phyloP scores from a whole-genome alignment of 768 basidiomycete species.

The Boletus huronensis region DNA sequence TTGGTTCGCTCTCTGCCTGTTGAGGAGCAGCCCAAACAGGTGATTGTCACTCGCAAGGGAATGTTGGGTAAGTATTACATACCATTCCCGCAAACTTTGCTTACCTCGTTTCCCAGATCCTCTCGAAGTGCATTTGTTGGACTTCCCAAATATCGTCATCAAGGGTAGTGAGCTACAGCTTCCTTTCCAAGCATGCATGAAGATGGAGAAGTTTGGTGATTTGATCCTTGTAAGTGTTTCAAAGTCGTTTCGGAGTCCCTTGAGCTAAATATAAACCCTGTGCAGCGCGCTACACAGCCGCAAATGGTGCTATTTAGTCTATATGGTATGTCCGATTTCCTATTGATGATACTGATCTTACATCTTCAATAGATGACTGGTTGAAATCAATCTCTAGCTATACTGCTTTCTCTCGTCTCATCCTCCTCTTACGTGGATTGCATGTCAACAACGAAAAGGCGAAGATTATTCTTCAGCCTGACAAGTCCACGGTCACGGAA shows the following conservation, averaged over 20 bases:
- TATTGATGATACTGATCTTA: constrained; percentile 4
- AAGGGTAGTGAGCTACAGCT: constrained; percentile 97
- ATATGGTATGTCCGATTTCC: constrained; percentile 54
- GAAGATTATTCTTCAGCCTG: constrained; percentile 95
- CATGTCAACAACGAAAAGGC: constrained; percentile 99
- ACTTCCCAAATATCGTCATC: constrained; percentile 99
- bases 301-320: constrained; percentile 99
- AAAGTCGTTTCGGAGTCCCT: neutral
- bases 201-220: constrained; percentile 99
- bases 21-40: constrained; percentile 99
- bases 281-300: constrained; percentile 89
- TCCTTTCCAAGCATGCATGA: constrained; percentile 99
- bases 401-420: constrained; percentile 97
- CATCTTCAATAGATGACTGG: constrained; percentile 75
- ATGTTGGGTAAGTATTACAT: constrained; percentile 72
- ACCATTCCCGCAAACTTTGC: neutral
- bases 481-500: constrained; percentile 95
- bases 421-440: constrained; percentile 92
- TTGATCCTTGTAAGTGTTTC: constrained; percentile 66
- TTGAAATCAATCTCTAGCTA: constrained; percentile 98
- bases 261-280: neutral
- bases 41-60: constrained; percentile 99
- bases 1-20: constrained; percentile 97
- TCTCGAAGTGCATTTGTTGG: constrained; percentile 96
- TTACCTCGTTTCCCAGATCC: constrained; percentile 51